Percentiles rank a stretch among this genome's conserved stretches.
Conservation (phyloP, 2,329 filamentous ascomycete genomes). For the Exophiala xenobiotica region DNA sequence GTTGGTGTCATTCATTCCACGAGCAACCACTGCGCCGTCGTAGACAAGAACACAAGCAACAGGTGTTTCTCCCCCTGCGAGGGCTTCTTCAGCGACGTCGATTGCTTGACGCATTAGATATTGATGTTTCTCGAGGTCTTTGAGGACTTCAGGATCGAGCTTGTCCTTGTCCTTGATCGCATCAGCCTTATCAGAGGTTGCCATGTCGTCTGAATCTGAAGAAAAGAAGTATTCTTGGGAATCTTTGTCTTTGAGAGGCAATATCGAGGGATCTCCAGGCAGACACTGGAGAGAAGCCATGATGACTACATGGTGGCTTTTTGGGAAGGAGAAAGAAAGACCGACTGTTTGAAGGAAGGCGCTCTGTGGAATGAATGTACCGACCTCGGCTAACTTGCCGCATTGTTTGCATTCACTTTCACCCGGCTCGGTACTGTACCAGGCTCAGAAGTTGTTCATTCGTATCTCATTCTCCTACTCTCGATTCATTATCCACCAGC, state of each 20-base stretch:
- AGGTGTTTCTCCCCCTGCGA: constrained; percentile 85
- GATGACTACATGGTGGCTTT: constrained; percentile 22
- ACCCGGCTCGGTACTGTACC: too few species aligned
- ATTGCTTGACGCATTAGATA: constrained; percentile 32
- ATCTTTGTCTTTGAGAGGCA: constrained; percentile 9
- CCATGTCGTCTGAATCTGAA: constrained; percentile 24
- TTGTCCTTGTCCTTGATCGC: constrained; percentile 25
- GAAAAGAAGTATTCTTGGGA: constrained; percentile 7
- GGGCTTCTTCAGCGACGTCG: constrained; percentile 68
- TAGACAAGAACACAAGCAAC: constrained; percentile 94
- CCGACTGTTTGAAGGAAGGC: constrained; percentile 8
- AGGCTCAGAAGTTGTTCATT: neutral
- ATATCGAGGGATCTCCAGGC: constrained; percentile 11
- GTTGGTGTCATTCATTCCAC: constrained; percentile 97
- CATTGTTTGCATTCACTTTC: constrained; percentile 1
- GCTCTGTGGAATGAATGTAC: constrained; percentile 1
- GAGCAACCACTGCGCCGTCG: constrained; percentile 73
- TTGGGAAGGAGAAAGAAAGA: constrained; percentile 9
- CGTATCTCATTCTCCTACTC: neutral
- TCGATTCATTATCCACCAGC: too few species aligned
- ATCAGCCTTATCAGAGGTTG: constrained; percentile 6
- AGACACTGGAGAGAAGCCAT: constrained; percentile 24
- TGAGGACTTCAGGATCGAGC: constrained; percentile 27
- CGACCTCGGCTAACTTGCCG: constrained; percentile 18
- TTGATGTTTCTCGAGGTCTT: constrained; percentile 29